Percentiles rank a stretch among this genome's conserved stretches.
Evolutionary conservation across 2,329 filamentous ascomycete genomes (phyloP).

Genomic region (Fusarium sp.): DNA sequence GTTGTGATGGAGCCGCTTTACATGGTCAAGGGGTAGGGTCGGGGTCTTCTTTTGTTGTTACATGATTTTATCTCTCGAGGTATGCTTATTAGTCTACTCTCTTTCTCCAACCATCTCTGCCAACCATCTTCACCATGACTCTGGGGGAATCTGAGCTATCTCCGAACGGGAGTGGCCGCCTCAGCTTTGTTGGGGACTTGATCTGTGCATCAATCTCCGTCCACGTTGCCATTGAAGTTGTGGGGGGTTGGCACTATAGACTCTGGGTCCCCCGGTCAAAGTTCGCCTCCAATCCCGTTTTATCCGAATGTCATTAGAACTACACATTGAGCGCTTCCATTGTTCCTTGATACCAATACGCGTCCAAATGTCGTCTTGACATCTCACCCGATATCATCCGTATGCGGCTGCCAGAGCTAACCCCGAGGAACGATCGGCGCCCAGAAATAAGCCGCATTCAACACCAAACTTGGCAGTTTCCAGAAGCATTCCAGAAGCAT

Average conservation of each 20-base stretch:
- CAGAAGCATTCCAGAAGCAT: constrained; percentile 16
- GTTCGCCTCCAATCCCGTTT: not conserved
- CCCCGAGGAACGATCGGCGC: not conserved
- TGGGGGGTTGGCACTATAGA: not conserved
- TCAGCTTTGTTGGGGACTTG: not conserved
- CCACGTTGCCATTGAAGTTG: not conserved
- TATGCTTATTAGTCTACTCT: not conserved
- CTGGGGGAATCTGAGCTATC: not conserved
- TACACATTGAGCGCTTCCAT: not conserved
- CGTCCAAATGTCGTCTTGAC: not conserved
- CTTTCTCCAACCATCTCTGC: not conserved
- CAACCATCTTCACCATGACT: not conserved
- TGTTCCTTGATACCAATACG: not conserved
- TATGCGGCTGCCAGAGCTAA: not conserved
- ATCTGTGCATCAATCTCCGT: not conserved
- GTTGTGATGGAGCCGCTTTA: not conserved
- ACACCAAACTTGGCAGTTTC: not conserved
- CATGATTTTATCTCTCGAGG: not conserved
- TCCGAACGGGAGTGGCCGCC: not conserved
- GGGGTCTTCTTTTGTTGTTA: not conserved
- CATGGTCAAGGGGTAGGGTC: not conserved
- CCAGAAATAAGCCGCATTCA: not conserved
- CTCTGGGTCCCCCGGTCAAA: not conserved
- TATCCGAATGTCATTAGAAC: not conserved
- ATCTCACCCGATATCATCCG: not conserved